phyloP scores from a whole-genome alignment of 148 eudicot species.

The Rhododendron ovatum region DNA sequence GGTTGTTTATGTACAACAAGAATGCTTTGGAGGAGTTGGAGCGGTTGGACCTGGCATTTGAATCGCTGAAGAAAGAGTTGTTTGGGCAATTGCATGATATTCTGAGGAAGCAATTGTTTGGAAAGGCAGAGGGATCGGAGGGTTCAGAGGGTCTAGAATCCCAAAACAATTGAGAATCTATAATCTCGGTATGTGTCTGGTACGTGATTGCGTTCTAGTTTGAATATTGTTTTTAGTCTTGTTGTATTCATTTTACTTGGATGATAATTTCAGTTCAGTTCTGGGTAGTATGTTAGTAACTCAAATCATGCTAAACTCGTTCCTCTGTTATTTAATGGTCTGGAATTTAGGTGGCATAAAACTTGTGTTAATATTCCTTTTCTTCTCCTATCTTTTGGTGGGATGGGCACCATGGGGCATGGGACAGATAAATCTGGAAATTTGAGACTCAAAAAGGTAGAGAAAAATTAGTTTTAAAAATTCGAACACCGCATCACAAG shows the following conservation, averaged over 20 bases:
- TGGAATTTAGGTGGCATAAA: background rate
- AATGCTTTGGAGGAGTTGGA: slow-evolving; percentile 81
- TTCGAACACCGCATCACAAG: background rate
- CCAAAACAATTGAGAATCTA: background rate
- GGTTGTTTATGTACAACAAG: slow-evolving; percentile 79
- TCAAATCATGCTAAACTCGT: background rate
- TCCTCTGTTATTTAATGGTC: background rate
- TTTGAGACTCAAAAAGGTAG: background rate
- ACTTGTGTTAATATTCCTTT: background rate
- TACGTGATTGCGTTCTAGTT: background rate
- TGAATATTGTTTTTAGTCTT: background rate
- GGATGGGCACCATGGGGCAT: background rate
- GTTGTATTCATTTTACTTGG: background rate
- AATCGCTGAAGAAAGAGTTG: slow-evolving; percentile 68
- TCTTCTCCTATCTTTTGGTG: background rate
- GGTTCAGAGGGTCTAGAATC: background rate
- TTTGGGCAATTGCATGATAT: slow-evolving; percentile 75
- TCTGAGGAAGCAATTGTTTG: slow-evolving; percentile 69
- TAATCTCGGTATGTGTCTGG: background rate
- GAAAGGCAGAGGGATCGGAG: slow-evolving; percentile 26
- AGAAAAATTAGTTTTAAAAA: background rate
- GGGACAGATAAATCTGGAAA: background rate
- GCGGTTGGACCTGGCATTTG: slow-evolving; percentile 74
- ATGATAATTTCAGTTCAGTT: background rate
- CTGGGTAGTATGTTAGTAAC: background rate